Evolutionary conservation across 2,329 filamentous ascomycete species (phyloP), one percentile per base, ranked within the genome.

Genomic region (Colletotrichum sp.): DNA sequence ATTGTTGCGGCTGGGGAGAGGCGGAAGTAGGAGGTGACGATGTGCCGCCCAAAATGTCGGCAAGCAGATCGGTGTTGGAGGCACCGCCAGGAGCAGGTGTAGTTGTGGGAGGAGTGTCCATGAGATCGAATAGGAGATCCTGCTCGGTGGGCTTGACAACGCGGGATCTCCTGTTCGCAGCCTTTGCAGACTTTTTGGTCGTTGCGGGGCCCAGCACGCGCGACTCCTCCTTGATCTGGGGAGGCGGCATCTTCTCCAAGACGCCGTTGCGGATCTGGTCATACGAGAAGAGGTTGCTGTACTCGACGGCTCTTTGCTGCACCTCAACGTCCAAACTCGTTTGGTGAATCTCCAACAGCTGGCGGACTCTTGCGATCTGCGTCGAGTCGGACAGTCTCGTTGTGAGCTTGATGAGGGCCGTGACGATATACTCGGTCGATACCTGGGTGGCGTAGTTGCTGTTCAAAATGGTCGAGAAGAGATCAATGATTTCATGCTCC

Each of bases 191-290:
- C 84, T 93, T 93, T 76, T 85, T 84, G 36, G 84, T 82, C 2
- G 92, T 89, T 2, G 95, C 93, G 81, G 96, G 94, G 59, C 96
- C 96, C 22, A 99, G 89, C 5, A 98, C 96, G 76, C 96, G 91
- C 71, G 97, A 96, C 84, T 98, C 95, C 83, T 99, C 97, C 79
- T 96, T 95, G 82, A 99, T 99, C 84, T 99, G 96, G 11, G 97
- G 97, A 3, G 97, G 92, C 9, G 97, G 97, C 98, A 99, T 99
- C 84, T 97, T 98, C 86, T 99, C 97, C 13, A 99, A 88, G 4
- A 99, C 97, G 74, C 97, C 97, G 76, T 91, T 92, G 71, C 96
- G 93, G 72, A 99, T 95, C 76, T 95, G 90, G 80, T 99, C 96
- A 81, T 95, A 95, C 1, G 92, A 92, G 81, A 99, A 99, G n/a